phyloP scores from a whole-genome alignment of 2,329 filamentous ascomycete species.

The Diaporthe longicolla region DNA sequence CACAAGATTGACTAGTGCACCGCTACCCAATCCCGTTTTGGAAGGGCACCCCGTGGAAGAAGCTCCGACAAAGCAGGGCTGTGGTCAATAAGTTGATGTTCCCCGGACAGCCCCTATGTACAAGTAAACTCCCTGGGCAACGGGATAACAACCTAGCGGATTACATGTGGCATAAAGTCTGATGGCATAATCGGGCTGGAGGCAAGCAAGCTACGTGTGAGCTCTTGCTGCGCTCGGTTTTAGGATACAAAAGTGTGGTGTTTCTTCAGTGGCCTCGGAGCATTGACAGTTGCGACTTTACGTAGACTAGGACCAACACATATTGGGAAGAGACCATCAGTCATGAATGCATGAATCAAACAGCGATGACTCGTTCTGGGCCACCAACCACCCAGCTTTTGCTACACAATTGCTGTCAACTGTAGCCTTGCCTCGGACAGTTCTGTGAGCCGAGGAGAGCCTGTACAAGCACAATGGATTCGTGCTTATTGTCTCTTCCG shows the following conservation, averaged over 20 bases:
- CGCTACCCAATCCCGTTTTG: too few relatives aligned
- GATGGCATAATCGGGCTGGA: too few relatives aligned
- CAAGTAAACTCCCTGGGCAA: too few relatives aligned
- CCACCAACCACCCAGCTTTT: background rate
- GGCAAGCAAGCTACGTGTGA: too few relatives aligned
- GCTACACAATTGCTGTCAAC: background rate
- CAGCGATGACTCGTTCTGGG: background rate
- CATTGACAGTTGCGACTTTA: background rate
- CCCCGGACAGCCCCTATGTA: too few relatives aligned
- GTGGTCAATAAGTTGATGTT: too few relatives aligned
- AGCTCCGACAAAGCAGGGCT: too few relatives aligned
- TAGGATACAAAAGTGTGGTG: background rate
- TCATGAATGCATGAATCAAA: background rate
- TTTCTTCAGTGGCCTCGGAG: background rate
- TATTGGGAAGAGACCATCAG: background rate
- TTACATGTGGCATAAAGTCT: too few relatives aligned
- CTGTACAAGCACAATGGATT: background rate
- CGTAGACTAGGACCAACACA: background rate
- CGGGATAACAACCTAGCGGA: too few relatives aligned
- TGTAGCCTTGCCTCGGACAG: background rate
- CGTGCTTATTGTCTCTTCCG: background rate
- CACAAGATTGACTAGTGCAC: too few relatives aligned
- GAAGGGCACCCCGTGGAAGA: too few relatives aligned
- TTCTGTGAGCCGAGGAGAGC: background rate
- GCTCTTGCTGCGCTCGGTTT: background rate